phyloP scores from a whole-genome alignment of 1,284 basidiomycete genomes.

The Vanrija humicola region DNA sequence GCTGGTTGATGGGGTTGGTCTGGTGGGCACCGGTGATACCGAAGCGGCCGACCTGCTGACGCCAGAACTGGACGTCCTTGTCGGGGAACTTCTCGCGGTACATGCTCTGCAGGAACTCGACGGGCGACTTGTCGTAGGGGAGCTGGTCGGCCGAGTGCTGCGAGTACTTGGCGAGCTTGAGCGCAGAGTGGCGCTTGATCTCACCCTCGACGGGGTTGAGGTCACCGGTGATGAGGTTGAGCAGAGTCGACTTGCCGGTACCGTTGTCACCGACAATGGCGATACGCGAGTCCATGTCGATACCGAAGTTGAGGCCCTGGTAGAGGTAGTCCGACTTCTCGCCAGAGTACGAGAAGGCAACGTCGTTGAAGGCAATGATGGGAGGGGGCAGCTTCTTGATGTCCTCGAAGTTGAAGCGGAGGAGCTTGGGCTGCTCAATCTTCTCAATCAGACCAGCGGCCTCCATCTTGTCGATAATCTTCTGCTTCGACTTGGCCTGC shows the following conservation, averaged over 20 bases:
- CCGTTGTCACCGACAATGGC: slow-evolving; percentile 99
- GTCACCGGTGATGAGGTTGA: slow-evolving; percentile 86
- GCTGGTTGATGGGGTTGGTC: slow-evolving; percentile 83
- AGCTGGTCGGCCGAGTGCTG: slow-evolving; percentile 99
- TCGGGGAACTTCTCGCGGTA: slow-evolving; percentile 87
- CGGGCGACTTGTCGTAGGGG: slow-evolving; percentile 85
- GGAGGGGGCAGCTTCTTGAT: slow-evolving; percentile 90
- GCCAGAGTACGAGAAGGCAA: slow-evolving; percentile 92
- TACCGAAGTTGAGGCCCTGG: slow-evolving; percentile 84
- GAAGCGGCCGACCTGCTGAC: slow-evolving; percentile 90
- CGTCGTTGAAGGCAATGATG: slow-evolving; percentile 91
- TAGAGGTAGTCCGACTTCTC: slow-evolving; percentile 85
- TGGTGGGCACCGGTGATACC: slow-evolving; percentile 93
- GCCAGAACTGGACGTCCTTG: slow-evolving; percentile 85
- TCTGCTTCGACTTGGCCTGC: slow-evolving; percentile 99
- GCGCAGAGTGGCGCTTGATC: slow-evolving; percentile 76
- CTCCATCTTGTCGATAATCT: slow-evolving; percentile 99
- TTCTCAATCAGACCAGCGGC: slow-evolving; percentile 96
- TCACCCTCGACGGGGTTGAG: slow-evolving; percentile 81
- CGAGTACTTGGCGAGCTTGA: slow-evolving; percentile 96
- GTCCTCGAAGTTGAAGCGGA: slow-evolving; percentile 96
- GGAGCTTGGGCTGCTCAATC: slow-evolving; percentile 65
- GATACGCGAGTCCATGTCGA: slow-evolving; percentile 64
- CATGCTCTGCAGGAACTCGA: slow-evolving; percentile 86
- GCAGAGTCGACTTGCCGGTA: slow-evolving; percentile 93